phyloP scores from a whole-genome alignment of 2,329 filamentous ascomycete genomes.

The Mycocentrospora acerina region DNA sequence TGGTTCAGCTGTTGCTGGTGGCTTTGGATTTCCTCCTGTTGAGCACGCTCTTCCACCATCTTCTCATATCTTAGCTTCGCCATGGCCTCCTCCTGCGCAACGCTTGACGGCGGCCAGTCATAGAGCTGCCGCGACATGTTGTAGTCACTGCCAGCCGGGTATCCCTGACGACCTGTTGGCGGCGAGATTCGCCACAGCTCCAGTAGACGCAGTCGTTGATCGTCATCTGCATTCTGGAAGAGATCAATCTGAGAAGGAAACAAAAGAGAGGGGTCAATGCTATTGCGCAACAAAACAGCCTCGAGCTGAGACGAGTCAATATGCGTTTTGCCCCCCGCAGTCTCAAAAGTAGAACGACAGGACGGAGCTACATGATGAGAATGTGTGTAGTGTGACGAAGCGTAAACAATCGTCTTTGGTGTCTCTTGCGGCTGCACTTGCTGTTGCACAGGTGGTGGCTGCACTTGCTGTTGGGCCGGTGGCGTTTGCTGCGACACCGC shows the following conservation, averaged over 20 bases:
- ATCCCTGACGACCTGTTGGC: slow-evolving; percentile 48
- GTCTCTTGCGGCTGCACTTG: slow-evolving; percentile 19
- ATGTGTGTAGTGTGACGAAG: slow-evolving; percentile 82
- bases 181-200: slow-evolving; percentile 85
- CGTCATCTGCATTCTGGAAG: slow-evolving; percentile 71
- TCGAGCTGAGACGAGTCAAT: slow-evolving; percentile 49
- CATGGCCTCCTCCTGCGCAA: slow-evolving; percentile 57
- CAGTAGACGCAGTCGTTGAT: slow-evolving; percentile 73
- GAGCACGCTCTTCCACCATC: slow-evolving; percentile 29
- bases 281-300: slow-evolving; percentile 63
- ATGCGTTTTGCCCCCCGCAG: slow-evolving; percentile 34
- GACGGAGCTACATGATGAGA: slow-evolving; percentile 63
- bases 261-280: slow-evolving; percentile 69
- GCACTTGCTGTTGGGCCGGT: slow-evolving; percentile 52
- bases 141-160: slow-evolving; percentile 47
- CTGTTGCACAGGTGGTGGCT: slow-evolving; percentile 11
- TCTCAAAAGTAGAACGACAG: slow-evolving; percentile 28
- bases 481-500: slow-evolving; percentile 28
- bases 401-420: slow-evolving; percentile 63
- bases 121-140: slow-evolving; percentile 44
- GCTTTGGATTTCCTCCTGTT: slow-evolving; percentile 30
- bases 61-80: slow-evolving; percentile 63
- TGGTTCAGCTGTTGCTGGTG: slow-evolving; percentile 32
- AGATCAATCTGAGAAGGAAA: slow-evolving; percentile 75
- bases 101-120: slow-evolving; percentile 57